Base-by-base conservation (phyloP, 148 eudicot species). In the Cornus suecica region DNA sequence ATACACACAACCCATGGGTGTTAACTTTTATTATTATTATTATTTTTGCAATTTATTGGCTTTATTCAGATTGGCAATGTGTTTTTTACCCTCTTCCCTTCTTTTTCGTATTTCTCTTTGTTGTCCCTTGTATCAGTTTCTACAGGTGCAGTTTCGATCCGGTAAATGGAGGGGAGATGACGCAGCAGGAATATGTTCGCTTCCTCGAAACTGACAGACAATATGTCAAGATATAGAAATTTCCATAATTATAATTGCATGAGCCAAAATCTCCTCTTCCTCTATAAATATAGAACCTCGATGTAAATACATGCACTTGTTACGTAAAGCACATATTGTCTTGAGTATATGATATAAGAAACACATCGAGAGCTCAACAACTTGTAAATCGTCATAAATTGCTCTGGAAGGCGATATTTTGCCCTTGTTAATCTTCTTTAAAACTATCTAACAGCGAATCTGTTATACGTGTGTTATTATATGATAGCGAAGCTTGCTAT, bases 91-190 rank as follows among this genome's bases (percentile, higher is more conserved):
- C 58, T 52, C 58, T 2, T 52, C 20, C 18, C 15, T 1, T 56
- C 5, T 56, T 5, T 22, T n/a, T 58, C 8, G n/a, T 13, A 23
- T 28, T 18, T 20, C 52, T 27, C n/a, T 48, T 78, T 26, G 22
- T 45, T 68, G 25, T 70, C 73, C 31, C 24, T 26, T 14, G 45
- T 8, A 41, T 75, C 90, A 92, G 99, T 77, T 95, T 91, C 85
- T 93, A 92, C 74, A 86, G 89, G 87, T 93, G 93, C 89, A 74
- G 89, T 65, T 91, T 88, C 78, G 94, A 95, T 87, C 92, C 89
- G 58, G 87, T 86, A 80, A 88, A 90, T 69, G 97, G 97, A 74
- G 99, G 97, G 74, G 84, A 82, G 58, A 92, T 95, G 97, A 81
- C 86, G 27, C 97, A 91, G 79, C 86, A 85, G 79, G 99, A 95